Evolutionary conservation across 495 filamentous ascomycete species (phyloP), one percentile per base, ranked within the genome.

Genomic region (Apiosordaria backusii): DNA sequence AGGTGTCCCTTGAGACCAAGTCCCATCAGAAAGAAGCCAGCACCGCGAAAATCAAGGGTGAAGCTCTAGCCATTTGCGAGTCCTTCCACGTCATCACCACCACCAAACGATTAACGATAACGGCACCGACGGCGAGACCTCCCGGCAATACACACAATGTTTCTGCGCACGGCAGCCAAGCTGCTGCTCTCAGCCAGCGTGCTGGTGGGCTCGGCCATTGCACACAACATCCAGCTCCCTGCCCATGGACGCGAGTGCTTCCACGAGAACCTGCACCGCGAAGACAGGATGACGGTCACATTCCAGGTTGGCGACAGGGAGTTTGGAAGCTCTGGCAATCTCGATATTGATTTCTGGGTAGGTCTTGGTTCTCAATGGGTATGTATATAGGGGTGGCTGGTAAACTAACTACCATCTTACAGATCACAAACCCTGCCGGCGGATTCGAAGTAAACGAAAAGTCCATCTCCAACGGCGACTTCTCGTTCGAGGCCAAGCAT

Each of bases 301-400:
- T 99, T 97, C 83, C 95, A 98, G 82, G 93, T 98, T 65, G 95
- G 96, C 70, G 95, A 99, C 76, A 80, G 96, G 64, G 95, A 99
- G 72, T 98, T 97, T 77, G 95, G 94, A 27, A 89, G 91, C 18
- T 93, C 92, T 52, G 94, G 95, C 15, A 98, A 97, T 74, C 82
- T 99, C 19, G 95, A 98, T 70, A 87, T 98, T 76, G 95, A 98
- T 78, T 98, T 98, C 78, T 99, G 93, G 95, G 95, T 97, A 88
- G 64, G 86, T 74, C 58, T 22, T 61, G 54, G 61, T 62, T 64
- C 70, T 25, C 68, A 45, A 45, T 45, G 35, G 35, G 35, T 15
- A 15, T n/a, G n/a, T n/a, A n/a, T n/a, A 13, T 13, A 45, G 13
- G 35, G 35, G 35, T 3, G 10, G 35, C 35, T 10, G 35, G 0